Evolutionary conservation across 2,329 filamentous ascomycete genomes (phyloP), one percentile per base, ranked within the genome.

Genomic region (Clonostachys chloroleuca): DNA sequence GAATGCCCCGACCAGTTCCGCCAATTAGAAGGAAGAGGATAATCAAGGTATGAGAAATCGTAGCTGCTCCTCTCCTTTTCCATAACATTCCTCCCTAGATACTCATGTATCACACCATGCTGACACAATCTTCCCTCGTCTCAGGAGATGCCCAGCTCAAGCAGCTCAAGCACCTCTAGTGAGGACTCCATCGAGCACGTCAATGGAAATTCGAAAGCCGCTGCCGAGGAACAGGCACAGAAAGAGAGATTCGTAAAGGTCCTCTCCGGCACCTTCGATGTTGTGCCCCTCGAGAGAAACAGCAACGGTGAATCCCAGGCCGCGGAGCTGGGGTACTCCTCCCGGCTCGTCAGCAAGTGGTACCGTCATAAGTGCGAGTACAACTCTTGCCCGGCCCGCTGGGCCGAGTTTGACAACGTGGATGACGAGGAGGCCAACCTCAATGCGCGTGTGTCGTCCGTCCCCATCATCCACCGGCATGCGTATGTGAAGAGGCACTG

Each of bases 401-500:
- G 61, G 63, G 59, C 56, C 12, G 58, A 59, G 44, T 62, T 55
- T 34, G 50, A 53, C 42, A 49, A 55, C 45, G 46, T 56, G n/a
- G 53, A 59, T 7, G 57, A 62, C 3, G 64, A 67, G 4, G 44
- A 55, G 40, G 43, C 34, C 3, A 49, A 57, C 41, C 52, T 68
- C 12, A 36, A 48, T 5, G 40, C 46, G n/a, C 53, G 57, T 8
- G 56, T 54, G 8, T 39, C 51, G 8, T 43, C 43, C 20, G 49
- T 56, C 5, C 61, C 62, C 40, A 67, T 69, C 41, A 54, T 68
- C 34, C 63, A 67, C 47, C 61, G 62, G 7, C 56, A 62, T 34
- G 9, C 34, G 18, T 56, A 49, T 34, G 46, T 54, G 8, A 52
- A 58, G 12, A 59, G 57, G 45, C 52, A 56, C 34, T 69, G 66